Conservation (phyloP, 768 basidiomycete genomes). For the Russula dissimulans region DNA sequence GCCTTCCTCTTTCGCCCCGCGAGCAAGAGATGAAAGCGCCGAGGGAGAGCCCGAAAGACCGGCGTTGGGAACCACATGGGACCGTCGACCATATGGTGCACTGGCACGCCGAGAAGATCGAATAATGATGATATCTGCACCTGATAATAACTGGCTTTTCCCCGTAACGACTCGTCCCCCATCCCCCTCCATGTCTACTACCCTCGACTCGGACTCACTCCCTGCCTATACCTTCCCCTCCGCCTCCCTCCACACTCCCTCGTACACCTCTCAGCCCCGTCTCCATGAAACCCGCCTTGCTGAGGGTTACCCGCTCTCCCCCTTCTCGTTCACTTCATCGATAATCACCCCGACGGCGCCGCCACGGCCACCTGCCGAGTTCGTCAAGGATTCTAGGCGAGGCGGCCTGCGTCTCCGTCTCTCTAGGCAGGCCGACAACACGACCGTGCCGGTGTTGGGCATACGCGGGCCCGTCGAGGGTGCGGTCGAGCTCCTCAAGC, state of each 20-base stretch:
- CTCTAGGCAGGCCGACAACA: slow-evolving; percentile 1
- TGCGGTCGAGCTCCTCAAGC: slow-evolving; percentile 11
- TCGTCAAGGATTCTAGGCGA: slow-evolving; percentile 16
- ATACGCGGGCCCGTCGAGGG: slow-evolving; percentile 13
- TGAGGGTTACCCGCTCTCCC: not conserved
- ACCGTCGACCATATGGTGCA: slow-evolving; percentile 2
- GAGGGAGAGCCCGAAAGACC: not conserved
- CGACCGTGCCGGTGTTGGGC: slow-evolving; percentile 9
- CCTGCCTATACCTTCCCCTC: slow-evolving; percentile 1
- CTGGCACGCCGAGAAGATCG: not conserved
- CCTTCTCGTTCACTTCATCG: not conserved
- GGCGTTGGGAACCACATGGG: not conserved
- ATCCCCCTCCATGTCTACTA: too few species aligned
- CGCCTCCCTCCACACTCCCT: slow-evolving; percentile 13
- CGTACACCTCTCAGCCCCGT: slow-evolving; percentile 11
- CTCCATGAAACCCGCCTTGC: slow-evolving; percentile 5
- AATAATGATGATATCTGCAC: not conserved
- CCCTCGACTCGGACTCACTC: not conserved
- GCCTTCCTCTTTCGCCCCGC: too few species aligned
- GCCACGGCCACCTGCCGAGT: not conserved
- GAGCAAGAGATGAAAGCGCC: too few species aligned
- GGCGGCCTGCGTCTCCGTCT: slow-evolving; percentile 15
- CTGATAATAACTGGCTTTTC: too few species aligned
- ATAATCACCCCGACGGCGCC: too few species aligned
- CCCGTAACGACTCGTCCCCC: too few species aligned